Base-by-base conservation (phyloP, 768 basidiomycete species). In the Podaxis sp. region DNA sequence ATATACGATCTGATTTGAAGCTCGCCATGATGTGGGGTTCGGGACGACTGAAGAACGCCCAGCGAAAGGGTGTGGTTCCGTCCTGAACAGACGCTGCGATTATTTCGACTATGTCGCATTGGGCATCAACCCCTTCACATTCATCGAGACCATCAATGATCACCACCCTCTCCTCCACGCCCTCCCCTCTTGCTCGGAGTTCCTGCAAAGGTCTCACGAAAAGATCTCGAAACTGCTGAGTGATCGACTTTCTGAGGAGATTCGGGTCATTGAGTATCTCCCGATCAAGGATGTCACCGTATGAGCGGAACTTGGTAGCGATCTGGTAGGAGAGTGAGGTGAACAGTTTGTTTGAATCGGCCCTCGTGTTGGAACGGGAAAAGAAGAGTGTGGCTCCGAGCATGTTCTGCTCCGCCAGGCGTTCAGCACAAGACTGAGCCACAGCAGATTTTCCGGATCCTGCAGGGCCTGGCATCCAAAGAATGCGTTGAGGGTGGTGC, bases 101-200 rank as follows among this genome's bases (percentile, higher is more conserved):
- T 5, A 46, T 22, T 19, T 53, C 38, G 19, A 60, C 13, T 2
- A 60, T 60, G 4, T 52, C 17, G 2, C 15, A 5, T 40, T 60
- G 59, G 2, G 22, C 38, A 19, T 36, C n/a, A 15, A 2, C 19
- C 3, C 17, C 19, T 17, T 22, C 59, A 51, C 65, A 66, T 41
- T 66, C 65, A 49, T 64, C 65, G 17, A 66, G 47, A 3, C 65
- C 63, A 46, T 66, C 65, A 17, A 66, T 63, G 1, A 65, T 24
- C 7, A 65, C 49, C 7, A 63, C 24, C 5, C 17, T 27, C 22
- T 27, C 13, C 19, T 15, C 27, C 1, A 60, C 4, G n/a, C 7
- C 40, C 11, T 22, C 11, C 51, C 40, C 9, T 12, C 8, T 9
- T 15, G 19, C 27, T 54, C 11, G 15, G 22, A 36, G 19, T 43